Percentiles rank a stretch among this genome's conserved stretches.
phyloP scores from a whole-genome alignment of 1,284 basidiomycete species.

The Butyriboletus appendiculatus region DNA sequence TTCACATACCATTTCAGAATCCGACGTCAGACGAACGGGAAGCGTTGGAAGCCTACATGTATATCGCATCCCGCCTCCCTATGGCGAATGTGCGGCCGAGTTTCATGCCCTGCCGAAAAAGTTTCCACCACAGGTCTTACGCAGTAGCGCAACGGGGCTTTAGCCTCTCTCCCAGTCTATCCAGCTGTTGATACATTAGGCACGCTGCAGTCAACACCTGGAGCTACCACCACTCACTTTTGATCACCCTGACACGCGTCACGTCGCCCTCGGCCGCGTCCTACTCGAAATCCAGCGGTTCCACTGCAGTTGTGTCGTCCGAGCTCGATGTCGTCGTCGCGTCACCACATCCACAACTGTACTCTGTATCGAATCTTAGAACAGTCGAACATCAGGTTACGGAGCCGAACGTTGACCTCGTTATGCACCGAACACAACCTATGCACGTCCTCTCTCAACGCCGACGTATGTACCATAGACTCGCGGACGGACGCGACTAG shows the following conservation, averaged over 20 bases:
- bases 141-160: too few species aligned
- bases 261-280: slow-evolving; percentile 39
- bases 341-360: slow-evolving; percentile 93
- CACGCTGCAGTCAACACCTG: too few species aligned
- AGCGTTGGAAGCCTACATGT: slow-evolving; percentile 84
- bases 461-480: slow-evolving; percentile 60
- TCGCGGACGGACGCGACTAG: slow-evolving; percentile 78
- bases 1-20: slow-evolving; percentile 43
- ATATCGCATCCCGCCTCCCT: slow-evolving; percentile 76
- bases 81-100: slow-evolving; percentile 94
- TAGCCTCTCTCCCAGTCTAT: too few species aligned
- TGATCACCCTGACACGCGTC: slow-evolving; percentile 51
- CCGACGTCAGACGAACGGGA: slow-evolving; percentile 83
- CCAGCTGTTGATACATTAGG: too few species aligned
- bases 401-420: slow-evolving; percentile 82
- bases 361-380: slow-evolving; percentile 82
- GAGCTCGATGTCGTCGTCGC: slow-evolving; percentile 4
- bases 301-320: background rate
- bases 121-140: slow-evolving; percentile 82
- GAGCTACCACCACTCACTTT: slow-evolving; percentile 42
- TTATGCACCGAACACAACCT: slow-evolving; percentile 90
- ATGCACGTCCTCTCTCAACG: background rate
- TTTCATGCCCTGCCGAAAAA: slow-evolving; percentile 84
- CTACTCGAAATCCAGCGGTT: slow-evolving; percentile 42
- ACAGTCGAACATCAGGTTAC: slow-evolving; percentile 91